These are phyloP conservation scores for Rhodomyrtus tomentosa DNA, from an alignment of 345 rosid genomes.

Conservation along the genomic window DNA sequence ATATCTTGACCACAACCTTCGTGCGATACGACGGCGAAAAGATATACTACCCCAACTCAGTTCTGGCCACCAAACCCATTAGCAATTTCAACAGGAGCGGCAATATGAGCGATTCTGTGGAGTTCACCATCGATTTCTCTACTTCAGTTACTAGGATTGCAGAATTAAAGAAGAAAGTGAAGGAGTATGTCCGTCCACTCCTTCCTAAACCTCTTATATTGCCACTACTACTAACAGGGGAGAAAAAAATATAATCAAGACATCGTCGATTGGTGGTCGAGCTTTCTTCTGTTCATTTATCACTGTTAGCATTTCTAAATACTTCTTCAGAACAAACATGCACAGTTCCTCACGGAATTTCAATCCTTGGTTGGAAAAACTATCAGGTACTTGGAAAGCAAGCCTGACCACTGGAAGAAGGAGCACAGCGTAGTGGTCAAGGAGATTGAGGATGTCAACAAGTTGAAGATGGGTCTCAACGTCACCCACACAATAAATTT, in stretches of 20 bases:
- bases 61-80: conserved; percentile 44
- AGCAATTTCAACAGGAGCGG: conserved; percentile 70
- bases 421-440: conserved; percentile 36
- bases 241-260: too few relatives aligned
- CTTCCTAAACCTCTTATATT: neutral
- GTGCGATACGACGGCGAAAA: conserved; percentile 63
- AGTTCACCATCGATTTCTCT: conserved; percentile 43
- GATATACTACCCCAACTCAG: conserved; percentile 50
- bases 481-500: conserved; percentile 55
- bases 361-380: neutral
- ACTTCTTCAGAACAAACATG: too few relatives aligned
- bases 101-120: conserved; percentile 63
- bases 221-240: too few relatives aligned
- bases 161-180: conserved; percentile 32
- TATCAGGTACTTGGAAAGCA: conserved; percentile 54
- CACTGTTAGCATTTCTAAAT: too few relatives aligned
- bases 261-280: too few relatives aligned
- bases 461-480: conserved; percentile 51
- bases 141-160: conserved; percentile 49
- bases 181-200: conserved; percentile 21
- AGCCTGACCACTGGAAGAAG: conserved; percentile 46
- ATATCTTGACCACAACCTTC: conserved; percentile 55
- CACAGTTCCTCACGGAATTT: too few relatives aligned
- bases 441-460: conserved; percentile 65
- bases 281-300: too few relatives aligned